Evolutionary conservation across 208 protist species (phyloP), one percentile per base, ranked within the genome.

Genomic region (Leishmania turanica): DNA sequence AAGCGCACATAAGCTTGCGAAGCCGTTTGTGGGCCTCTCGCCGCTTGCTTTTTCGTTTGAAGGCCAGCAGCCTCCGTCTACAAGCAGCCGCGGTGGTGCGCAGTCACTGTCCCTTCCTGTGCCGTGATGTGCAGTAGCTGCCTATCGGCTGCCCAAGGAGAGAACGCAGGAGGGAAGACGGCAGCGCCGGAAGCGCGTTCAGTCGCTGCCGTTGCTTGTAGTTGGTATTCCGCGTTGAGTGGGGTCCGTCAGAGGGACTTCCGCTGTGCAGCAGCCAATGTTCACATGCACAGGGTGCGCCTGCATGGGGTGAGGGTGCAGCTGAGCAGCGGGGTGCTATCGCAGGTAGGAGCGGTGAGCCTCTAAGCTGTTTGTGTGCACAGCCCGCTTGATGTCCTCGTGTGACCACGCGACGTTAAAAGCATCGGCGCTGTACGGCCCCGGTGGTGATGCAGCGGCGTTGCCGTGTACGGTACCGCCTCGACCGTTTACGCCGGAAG

Each of bases 371-470:
- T 96, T 96, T 21, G 69, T 77, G 15, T 68, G 49, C 7, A 87
- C 81, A n/a, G 82, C 60, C 15, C 82, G 83, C 19, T 84, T 81
- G 34, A 96, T 80, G 49, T 91, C 87, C 5, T 95, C 89, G 60
- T 96, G 93, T 13, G 93, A 92, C 92, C 93, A 96, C 51, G 79
- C 27, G 21, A 53, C 17, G 45, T 73, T 73, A 19, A 73, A n/a
- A 31, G 11, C 24, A 34, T 73, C 27, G 27, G 5, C 69, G 15
- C 40, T 11, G 27, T 19, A 82, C 31, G 65, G 47, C 45, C 56
- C 72, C 24, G 65, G 1, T 4, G 53, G 19, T 19, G 56, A 6
- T 60, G 74, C 15, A 19, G 54, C 56, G 17, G 56, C 40, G 19
- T n/a, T 15, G 19, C 34, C 24, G 19, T 27, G 74, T 9, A 40